Percentiles rank a stretch among this genome's conserved stretches.
Conservation (phyloP, 805 yeast genomes). For the Wickerhamiella occidentalis region DNA sequence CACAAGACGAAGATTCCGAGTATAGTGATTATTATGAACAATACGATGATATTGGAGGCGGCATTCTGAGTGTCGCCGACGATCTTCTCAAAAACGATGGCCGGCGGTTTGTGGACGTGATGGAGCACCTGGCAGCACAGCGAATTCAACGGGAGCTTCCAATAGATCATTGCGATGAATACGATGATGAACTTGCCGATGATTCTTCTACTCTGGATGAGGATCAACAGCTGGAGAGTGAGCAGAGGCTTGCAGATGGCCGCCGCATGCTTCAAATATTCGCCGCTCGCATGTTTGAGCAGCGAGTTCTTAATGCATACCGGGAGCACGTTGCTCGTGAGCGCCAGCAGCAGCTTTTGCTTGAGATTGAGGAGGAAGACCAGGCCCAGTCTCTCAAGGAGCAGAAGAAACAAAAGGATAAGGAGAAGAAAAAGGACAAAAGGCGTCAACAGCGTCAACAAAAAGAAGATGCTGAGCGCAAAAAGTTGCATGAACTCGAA, state of each 20-base stretch:
- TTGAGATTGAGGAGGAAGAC: constrained; percentile 27
- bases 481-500: constrained; percentile 27
- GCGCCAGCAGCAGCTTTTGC: constrained; percentile 30
- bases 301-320: constrained; percentile 60
- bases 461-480: constrained; percentile 31
- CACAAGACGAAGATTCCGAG: constrained; percentile 11
- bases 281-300: constrained; percentile 65
- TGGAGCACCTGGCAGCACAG: constrained; percentile 59
- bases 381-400: constrained; percentile 25
- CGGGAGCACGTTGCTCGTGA: constrained; percentile 74
- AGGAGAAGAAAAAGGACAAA: constrained; percentile 33
- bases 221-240: constrained; percentile 30
- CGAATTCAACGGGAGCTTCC: constrained; percentile 32
- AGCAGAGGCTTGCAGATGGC: constrained; percentile 62
- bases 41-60: constrained; percentile 26
- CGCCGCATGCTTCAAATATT: constrained; percentile 69
- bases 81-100: constrained; percentile 70
- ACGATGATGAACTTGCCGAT: constrained; percentile 12
- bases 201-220: constrained; percentile 11
- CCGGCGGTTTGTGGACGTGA: constrained; percentile 61
- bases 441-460: constrained; percentile 30
- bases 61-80: constrained; percentile 56
- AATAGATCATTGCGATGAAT: constrained; percentile 15
- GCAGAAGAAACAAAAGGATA: constrained; percentile 28
- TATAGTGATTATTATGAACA: constrained; percentile 12